Base-by-base conservation (phyloP, 2,329 filamentous ascomycete species). In the Trichoderma polysporum region DNA sequence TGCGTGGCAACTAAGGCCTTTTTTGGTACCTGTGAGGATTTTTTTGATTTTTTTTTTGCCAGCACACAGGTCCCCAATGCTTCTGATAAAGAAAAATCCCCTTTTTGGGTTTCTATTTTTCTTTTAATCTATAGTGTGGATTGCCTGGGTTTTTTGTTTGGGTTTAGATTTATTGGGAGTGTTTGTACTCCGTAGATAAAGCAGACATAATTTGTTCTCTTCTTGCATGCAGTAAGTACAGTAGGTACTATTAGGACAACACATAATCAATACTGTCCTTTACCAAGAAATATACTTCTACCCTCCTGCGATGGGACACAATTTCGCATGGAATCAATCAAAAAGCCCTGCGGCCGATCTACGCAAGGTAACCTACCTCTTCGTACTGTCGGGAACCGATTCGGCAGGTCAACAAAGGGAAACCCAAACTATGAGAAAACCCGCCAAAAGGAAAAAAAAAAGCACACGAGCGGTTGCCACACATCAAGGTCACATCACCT, bases 401-500 rank as follows among this genome's bases (percentile, higher is more conserved):
- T 12, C 41, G n/a, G 41, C 41, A 45, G 22, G 41, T 4, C n/a
- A n/a, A n/a, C n/a, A n/a, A n/a, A n/a, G n/a, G n/a, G n/a, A n/a
- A n/a, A n/a, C n/a, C n/a, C n/a, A n/a, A 45, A 19, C n/a, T n/a
- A 45, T 22, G 41, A 22, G 19, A 10, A 17, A 45, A 22, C 39
- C n/a, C 39, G 41, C 9, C n/a, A 22, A 59, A 47, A 31, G 7
- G 13, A 15, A 31, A 22, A 33, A 29, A 25, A 9, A 31, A 1
- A 33, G 45, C 41, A 62, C 59, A 52, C 61, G 25, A 47, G n/a
- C 61, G 25, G 45, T n/a, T 37, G 58, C 27, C 54, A 57, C 33
- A 35, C 33, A 9, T 12, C 10, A 41, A 19, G 22, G 31, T 39
- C 49, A 63, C 49, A 63, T 63, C 60, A 63, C 60, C 22, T 63